Conservation (phyloP, 805 yeast genomes). For the Metschnikowia aberdeeniae region DNA sequence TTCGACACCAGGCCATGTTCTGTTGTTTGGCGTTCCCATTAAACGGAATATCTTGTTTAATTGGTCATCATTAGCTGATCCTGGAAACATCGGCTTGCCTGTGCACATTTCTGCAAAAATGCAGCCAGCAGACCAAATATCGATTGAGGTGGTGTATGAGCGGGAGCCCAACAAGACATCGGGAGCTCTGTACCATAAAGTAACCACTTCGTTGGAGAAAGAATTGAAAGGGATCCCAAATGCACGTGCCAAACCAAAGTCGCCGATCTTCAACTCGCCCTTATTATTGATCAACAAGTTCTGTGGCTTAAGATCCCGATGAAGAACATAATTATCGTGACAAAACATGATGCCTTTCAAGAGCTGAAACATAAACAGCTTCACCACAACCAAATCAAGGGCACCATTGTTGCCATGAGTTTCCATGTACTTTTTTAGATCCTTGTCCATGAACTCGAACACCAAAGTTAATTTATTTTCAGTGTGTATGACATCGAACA, state of each 20-base stretch:
- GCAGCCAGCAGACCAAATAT: constrained; percentile 98
- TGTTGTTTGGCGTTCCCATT: constrained; percentile 95
- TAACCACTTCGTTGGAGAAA: constrained; percentile 94
- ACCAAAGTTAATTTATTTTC: constrained; percentile 93
- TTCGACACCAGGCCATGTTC: constrained; percentile 96
- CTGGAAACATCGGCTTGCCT: constrained; percentile 96
- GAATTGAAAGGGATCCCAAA: constrained; percentile 98
- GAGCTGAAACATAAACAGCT: constrained; percentile 91
- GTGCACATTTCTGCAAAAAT: constrained; percentile 97
- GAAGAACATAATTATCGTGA: constrained; percentile 80
- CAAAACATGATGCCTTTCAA: constrained; percentile 85
- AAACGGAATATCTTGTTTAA: constrained; percentile 84
- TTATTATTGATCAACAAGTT: constrained; percentile 82
- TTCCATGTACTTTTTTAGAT: constrained; percentile 93
- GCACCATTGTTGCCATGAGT: constrained; percentile 73
- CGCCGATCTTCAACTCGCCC: constrained; percentile 92
- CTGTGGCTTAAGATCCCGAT: constrained; percentile 90
- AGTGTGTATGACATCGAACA: constrained; percentile 94
- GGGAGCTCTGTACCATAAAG: constrained; percentile 97
- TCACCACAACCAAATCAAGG: constrained; percentile 66
- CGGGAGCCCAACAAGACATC: constrained; percentile 93
- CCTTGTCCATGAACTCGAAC: constrained; percentile 90
- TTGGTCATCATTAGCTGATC: constrained; percentile 94
- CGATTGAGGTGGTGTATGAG: constrained; percentile 94
- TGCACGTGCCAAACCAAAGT: constrained; percentile 95